Evolutionary conservation across 805 yeast genomes (phyloP), one percentile per base, ranked within the genome.

Genomic region (Wickerhamiella occidentalis): DNA sequence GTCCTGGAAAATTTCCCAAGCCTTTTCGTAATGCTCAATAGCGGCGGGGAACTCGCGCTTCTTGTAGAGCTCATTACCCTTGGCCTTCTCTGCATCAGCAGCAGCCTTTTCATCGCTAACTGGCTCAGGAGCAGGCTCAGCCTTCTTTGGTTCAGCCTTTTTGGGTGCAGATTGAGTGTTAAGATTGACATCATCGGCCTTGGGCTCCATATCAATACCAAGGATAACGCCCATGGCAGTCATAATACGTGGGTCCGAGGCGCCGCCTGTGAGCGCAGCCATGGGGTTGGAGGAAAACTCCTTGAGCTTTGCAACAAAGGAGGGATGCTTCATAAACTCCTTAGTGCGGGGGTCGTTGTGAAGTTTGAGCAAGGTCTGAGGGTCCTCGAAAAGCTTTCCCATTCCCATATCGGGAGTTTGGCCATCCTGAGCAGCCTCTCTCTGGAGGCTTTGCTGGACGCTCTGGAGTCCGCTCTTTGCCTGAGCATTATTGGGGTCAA

Each of bases 11-110:
- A 79, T 64, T 29, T 80, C 82, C 83, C 86, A 92, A 1, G 99
- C 99, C 62, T 79, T 75, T 63, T 84, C 72, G 69, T 92, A 92
- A 54, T 78, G 71, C 51, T 70, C 85, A 63, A 92, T 90, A 40
- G 99, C 98, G 61, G 82, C 95, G 62, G 86, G 96, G 57, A 92
- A 92, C 61, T 87, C 73, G 64, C 82, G 83, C 56, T 80, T 72
- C 68, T 92, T 92, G 75, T 92, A 92, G 43, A 84, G 71, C 45
- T 75, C 71, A 69, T 92, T 92, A 55, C 96, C 99, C 65, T 80
- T 77, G 4, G 83, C 82, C 65, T 92, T 92, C 53, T 75, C 79
- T 13, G 70, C 67, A 38, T 67, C 71, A n/a, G 73, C 68, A 48
- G 59, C 58, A 23, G 52, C 57, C 55, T 61, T 59, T 25, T 59